A percentile compares a stretch with the other conserved stretches of the same genome.
Conservation (phyloP, 1,139 yeast species). For the Blastobotrys aristatus region DNA sequence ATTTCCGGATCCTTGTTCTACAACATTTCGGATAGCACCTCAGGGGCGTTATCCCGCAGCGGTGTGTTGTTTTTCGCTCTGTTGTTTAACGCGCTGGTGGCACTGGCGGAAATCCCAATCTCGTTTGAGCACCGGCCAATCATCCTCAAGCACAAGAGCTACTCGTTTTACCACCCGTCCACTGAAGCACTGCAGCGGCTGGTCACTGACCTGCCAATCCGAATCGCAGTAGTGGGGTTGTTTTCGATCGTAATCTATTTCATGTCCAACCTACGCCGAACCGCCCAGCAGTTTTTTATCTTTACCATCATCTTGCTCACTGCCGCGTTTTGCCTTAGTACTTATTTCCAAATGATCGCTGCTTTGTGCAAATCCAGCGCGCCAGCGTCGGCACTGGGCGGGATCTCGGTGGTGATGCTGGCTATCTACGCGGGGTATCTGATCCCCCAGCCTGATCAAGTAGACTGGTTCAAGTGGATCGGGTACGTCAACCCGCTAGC, state of each 20-base stretch:
- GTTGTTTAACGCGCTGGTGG: slow-evolving; percentile 39
- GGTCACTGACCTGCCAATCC: slow-evolving; percentile 36
- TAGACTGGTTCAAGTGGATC: slow-evolving; percentile 51
- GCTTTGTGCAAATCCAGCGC: slow-evolving; percentile 48
- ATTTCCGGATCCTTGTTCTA: slow-evolving; percentile 53
- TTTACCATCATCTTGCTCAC: slow-evolving; percentile 34
- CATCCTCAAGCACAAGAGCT: slow-evolving; percentile 40
- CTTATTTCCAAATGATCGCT: slow-evolving; percentile 55
- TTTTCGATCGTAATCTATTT: slow-evolving; percentile 40
- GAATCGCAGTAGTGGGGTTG: slow-evolving; percentile 30
- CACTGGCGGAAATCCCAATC: slow-evolving; percentile 41
- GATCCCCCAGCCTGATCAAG: slow-evolving; percentile 45
- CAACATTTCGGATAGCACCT: slow-evolving; percentile 43
- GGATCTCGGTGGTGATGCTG: slow-evolving; percentile 43
- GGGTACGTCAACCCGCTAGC: slow-evolving; percentile 45
- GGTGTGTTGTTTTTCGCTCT: slow-evolving; percentile 42
- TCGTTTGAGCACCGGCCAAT: slow-evolving; percentile 40
- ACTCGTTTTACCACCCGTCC: slow-evolving; percentile 43
- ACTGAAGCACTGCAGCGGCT: slow-evolving; percentile 41
- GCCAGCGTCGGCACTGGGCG: slow-evolving; percentile 52
- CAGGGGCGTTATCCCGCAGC: slow-evolving; percentile 49
- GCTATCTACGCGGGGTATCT: slow-evolving; percentile 49
- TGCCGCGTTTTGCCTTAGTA: slow-evolving; percentile 38
- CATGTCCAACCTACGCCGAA: slow-evolving; percentile 36
- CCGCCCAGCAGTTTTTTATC: slow-evolving; percentile 41